Evolutionary conservation across 2,329 filamentous ascomycete species (phyloP).

Genomic region (Emericellopsis cladophorae): DNA sequence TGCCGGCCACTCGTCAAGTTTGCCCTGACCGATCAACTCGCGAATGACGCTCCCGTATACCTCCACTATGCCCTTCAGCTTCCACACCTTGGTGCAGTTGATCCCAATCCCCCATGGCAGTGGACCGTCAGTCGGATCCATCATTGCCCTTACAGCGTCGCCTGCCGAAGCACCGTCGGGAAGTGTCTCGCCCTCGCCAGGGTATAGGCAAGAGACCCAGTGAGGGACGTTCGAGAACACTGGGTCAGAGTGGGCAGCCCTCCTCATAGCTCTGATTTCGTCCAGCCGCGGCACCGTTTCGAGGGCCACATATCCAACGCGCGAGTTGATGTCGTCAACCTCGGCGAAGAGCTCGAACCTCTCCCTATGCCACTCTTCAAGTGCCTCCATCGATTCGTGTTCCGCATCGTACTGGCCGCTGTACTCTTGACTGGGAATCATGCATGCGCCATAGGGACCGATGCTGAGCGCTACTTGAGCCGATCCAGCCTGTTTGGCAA

Average conservation of each 20-base stretch:
- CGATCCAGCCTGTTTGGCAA: slow-evolving; percentile 16
- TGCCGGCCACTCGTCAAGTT: slow-evolving; percentile 29
- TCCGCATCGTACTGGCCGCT: slow-evolving; percentile 43
- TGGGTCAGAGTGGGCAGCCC: slow-evolving; percentile 19
- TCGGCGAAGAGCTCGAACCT: slow-evolving; percentile 36
- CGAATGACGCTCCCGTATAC: slow-evolving; percentile 38
- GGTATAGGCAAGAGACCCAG: slow-evolving; percentile 54
- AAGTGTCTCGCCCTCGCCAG: slow-evolving; percentile 34
- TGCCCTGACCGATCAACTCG: slow-evolving; percentile 19
- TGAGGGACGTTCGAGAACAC: slow-evolving; percentile 23
- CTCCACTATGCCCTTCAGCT: slow-evolving; percentile 41
- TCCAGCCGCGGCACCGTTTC: slow-evolving; percentile 54
- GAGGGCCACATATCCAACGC: slow-evolving; percentile 44
- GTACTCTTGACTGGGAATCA: slow-evolving; percentile 55
- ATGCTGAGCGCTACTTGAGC: slow-evolving; percentile 42
- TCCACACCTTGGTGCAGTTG: slow-evolving; percentile 56
- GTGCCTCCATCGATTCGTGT: slow-evolving; percentile 26
- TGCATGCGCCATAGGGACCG: slow-evolving; percentile 55
- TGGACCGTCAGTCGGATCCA: slow-evolving; percentile 12
- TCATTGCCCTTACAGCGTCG: slow-evolving; percentile 21
- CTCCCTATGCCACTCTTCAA: slow-evolving; percentile 44
- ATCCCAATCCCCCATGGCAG: slow-evolving; percentile 52
- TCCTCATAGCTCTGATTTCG: slow-evolving; percentile 46
- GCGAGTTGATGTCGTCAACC: slow-evolving; percentile 20
- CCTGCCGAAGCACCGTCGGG: slow-evolving; percentile 40